phyloP scores from a whole-genome alignment of 192 early-diverging fungal genomes.

The Linnemannia zychae region DNA sequence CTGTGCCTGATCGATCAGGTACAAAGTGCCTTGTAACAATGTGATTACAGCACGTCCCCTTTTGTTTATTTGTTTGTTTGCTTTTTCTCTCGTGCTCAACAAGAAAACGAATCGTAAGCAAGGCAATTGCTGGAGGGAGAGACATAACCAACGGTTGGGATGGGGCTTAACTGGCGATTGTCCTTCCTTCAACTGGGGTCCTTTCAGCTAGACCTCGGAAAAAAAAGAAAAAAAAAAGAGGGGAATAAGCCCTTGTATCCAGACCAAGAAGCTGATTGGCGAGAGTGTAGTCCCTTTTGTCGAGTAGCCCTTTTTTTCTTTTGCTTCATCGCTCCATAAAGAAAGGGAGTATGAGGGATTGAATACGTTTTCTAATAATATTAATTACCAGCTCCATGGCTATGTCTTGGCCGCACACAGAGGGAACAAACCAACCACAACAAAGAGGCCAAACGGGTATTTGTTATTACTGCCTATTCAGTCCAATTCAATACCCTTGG shows the following conservation, averaged over 20 bases:
- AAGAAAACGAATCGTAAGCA: not conserved
- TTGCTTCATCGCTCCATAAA: not conserved
- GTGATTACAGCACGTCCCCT: constrained; percentile 2
- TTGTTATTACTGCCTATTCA: not conserved
- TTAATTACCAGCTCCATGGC: constrained; percentile 3
- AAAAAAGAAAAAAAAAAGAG: not conserved
- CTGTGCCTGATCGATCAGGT: constrained; percentile 6
- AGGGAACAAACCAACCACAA: not conserved
- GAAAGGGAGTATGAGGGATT: not conserved
- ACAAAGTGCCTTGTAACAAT: not conserved
- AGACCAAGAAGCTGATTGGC: not conserved
- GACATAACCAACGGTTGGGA: too few relatives aligned
- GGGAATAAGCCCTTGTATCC: not conserved
- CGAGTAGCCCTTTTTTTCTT: not conserved
- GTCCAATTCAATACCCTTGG: not conserved
- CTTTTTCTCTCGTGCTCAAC: not conserved
- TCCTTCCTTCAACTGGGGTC: not conserved
- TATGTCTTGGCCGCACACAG: not conserved
- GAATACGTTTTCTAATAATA: not conserved
- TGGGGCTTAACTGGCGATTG: too few relatives aligned
- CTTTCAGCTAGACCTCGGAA: not conserved
- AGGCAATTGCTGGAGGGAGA: not conserved
- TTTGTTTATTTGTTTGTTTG: not conserved
- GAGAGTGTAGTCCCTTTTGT: not conserved
- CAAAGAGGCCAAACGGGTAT: not conserved